A percentile compares a stretch with the other conserved stretches of the same genome.
phyloP scores from a whole-genome alignment of 2,329 filamentous ascomycete species.

The Penicillium brasilianum region DNA sequence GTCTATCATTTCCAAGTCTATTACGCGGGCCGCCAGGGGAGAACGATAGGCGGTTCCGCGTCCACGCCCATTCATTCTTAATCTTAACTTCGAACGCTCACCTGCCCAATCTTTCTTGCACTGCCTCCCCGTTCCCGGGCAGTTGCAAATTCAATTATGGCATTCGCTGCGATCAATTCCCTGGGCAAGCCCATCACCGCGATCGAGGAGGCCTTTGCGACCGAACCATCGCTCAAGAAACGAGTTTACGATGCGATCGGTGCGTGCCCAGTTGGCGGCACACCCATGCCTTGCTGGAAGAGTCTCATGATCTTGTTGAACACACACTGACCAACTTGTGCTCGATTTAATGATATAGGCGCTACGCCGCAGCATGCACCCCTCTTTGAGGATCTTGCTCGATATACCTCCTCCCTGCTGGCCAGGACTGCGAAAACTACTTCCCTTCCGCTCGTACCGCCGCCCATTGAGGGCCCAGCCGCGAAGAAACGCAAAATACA shows the following conservation, averaged over 20 bases:
- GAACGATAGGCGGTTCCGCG: constrained; percentile 22
- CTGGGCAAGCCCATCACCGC: constrained; percentile 32
- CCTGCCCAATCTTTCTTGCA: constrained; percentile 20
- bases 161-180: constrained; percentile 45
- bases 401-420: constrained; percentile 49
- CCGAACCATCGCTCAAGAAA: constrained; percentile 46
- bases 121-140: constrained; percentile 22
- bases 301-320: constrained; percentile 11
- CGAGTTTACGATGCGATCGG: constrained; percentile 51
- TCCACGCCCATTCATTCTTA: constrained; percentile 16
- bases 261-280: constrained; percentile 34
- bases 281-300: constrained; percentile 14
- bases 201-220: constrained; percentile 50
- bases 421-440: constrained; percentile 36
- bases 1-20: constrained; percentile 11
- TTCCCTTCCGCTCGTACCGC: constrained; percentile 34
- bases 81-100: constrained; percentile 21
- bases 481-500: constrained; percentile 58
- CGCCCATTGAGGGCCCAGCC: constrained; percentile 40
- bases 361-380: constrained; percentile 44
- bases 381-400: constrained; percentile 57
- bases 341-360: constrained; percentile 31
- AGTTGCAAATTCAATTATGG: constrained; percentile 38
- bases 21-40: constrained; percentile 27
- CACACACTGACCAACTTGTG: constrained; percentile 20